phyloP scores from a whole-genome alignment of 2,329 filamentous ascomycete genomes.

The Blumeria graminis region DNA sequence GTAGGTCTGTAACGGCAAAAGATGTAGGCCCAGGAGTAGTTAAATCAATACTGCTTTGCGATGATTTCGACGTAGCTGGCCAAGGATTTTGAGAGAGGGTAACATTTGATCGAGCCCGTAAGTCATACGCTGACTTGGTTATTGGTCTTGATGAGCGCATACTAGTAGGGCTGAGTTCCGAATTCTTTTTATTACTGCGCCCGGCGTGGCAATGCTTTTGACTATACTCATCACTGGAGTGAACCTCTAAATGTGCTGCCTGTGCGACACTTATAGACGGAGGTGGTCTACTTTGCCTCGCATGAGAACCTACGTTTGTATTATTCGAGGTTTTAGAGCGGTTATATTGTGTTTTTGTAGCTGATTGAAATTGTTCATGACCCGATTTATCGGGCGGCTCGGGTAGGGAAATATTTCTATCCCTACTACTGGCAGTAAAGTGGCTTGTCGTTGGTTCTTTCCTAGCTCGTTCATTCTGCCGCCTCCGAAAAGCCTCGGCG shows the following conservation, averaged over 20 bases:
- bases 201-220: conserved; percentile 27
- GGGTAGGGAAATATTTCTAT: conserved; percentile 8
- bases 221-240: conserved; percentile 21
- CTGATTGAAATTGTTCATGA: conserved; percentile 7
- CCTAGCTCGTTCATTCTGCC: conserved; percentile 40
- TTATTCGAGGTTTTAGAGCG: too few relatives aligned
- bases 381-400: conserved; percentile 11
- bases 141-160: conserved; percentile 23
- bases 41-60: conserved; percentile 14
- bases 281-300: conserved; percentile 23
- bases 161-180: conserved; percentile 24
- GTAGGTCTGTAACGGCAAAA: too few relatives aligned
- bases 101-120: conserved; percentile 21
- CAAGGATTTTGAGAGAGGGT: conserved; percentile 6
- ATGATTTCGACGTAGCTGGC: conserved; percentile 6
- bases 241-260: conserved; percentile 24
- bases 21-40: conserved; percentile 4
- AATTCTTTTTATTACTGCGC: conserved; percentile 22
- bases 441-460: conserved; percentile 22
- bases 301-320: too few relatives aligned
- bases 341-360: conserved; percentile 3
- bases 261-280: conserved; percentile 21
- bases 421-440: conserved; percentile 13
- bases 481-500: conserved; percentile 61
- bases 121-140: conserved; percentile 40